A percentile compares a stretch with the other conserved stretches of the same genome.
phyloP scores from a whole-genome alignment of 2,329 filamentous ascomycete species.

The Zymoseptoria crescenta region DNA sequence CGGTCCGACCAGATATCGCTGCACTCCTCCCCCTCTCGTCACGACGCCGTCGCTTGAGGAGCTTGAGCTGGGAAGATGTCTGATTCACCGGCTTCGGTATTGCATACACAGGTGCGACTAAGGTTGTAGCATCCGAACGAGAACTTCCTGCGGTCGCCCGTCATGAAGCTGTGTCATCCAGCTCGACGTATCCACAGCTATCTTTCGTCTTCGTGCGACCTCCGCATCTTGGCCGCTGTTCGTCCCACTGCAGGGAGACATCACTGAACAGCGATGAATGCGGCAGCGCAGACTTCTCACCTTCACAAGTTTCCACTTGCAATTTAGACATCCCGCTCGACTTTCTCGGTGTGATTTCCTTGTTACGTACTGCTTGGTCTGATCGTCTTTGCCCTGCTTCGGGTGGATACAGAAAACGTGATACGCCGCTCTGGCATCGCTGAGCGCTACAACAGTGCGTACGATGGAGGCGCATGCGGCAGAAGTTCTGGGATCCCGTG shows the following conservation, averaged over 20 bases:
- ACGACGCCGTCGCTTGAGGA: conserved; percentile 1
- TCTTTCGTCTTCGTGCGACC: background rate
- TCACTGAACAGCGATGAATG: no score
- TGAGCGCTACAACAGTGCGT: no score
- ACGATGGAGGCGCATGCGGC: no score
- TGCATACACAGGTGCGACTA: no score
- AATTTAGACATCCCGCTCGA: background rate
- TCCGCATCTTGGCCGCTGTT: background rate
- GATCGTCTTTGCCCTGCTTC: background rate
- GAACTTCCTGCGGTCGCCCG: no score
- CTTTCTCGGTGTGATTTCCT: conserved; percentile 1
- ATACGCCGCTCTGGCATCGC: background rate
- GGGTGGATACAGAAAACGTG: conserved; percentile 7
- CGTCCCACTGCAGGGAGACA: conserved; percentile 1
- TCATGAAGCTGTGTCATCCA: background rate
- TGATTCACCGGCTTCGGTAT: background rate
- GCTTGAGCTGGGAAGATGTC: background rate
- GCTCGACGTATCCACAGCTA: background rate
- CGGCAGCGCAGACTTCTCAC: no score
- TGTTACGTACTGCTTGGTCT: conserved; percentile 1
- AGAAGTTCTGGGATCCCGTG: no score
- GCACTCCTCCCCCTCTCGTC: no score
- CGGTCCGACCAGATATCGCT: no score
- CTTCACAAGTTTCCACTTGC: conserved; percentile 1
- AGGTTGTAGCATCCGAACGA: no score